Base-by-base conservation (phyloP, 768 basidiomycete species). In the Cystoderma amianthinum region DNA sequence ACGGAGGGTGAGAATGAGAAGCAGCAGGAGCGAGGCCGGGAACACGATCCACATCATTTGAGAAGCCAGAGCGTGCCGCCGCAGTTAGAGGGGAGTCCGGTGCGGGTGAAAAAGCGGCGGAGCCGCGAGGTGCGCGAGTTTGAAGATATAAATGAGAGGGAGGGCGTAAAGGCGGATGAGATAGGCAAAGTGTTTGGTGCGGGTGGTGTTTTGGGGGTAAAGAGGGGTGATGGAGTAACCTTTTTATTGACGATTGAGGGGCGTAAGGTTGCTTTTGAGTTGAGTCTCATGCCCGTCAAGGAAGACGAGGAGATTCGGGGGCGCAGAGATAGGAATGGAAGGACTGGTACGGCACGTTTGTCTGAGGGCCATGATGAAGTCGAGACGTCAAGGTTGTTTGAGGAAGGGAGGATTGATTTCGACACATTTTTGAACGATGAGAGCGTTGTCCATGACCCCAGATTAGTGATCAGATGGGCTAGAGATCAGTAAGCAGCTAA, bases 401-500 rank as follows among this genome's bases (percentile, higher is more conserved):
- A 76, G 15, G 54, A 63, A n/a, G 75, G 76, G 11, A 73, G 76
- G 47, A 61, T 95, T 19, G 72, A 80, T 22, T 88, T 82, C 51
- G 56, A 71, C 15, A 64, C 59, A 22, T 83, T 96, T 43, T 57
- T 95, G 39, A 69, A 75, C 21, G 79, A 90, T 42, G 77, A 76
- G 11, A 55, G 57, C 4, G 57, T 91, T 19, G 74, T 85, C 3
- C 61, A 69, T 24, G 74, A 85, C 50, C 73, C 78, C 5, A 61
- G 72, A 20, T 69, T 95, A 25, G 85, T 91, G 2, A 74, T 94
- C 38, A 71, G 76, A 44, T 94, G 88, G 80, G 69, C 72, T 30
- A 74, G 69, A 7, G 71, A 73, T 37, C 76, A 72, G 84, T 87
- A 44, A 54, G 82, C 69, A 25, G 34, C 40, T 38, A 42, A 15